phyloP scores from a whole-genome alignment of 768 basidiomycete genomes.

The Leccinum longicurvipes region DNA sequence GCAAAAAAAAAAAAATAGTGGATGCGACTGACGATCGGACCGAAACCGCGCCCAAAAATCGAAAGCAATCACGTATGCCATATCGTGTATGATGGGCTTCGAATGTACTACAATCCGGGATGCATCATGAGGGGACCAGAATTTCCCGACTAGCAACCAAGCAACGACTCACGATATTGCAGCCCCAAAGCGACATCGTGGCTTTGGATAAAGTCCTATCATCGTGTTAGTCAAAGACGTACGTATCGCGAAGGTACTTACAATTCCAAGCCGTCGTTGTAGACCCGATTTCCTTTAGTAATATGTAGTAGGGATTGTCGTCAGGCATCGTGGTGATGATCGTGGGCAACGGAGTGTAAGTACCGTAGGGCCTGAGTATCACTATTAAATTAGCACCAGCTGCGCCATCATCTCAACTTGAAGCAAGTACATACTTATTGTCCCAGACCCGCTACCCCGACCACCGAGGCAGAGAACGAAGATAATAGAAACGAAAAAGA shows the following conservation, averaged over 20 bases:
- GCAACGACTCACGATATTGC: slow-evolving; percentile 23
- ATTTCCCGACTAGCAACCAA: not conserved
- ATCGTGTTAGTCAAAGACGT: not conserved
- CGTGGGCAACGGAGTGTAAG: not conserved
- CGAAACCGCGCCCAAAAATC: not conserved
- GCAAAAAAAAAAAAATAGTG: no score
- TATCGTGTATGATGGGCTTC: slow-evolving; percentile 20
- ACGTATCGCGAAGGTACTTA: slow-evolving; percentile 1
- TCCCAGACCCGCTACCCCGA: not conserved
- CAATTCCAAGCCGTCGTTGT: slow-evolving; percentile 13
- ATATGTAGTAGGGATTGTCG: not conserved
- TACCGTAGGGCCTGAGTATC: not conserved
- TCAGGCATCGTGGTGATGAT: not conserved
- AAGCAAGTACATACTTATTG: no score
- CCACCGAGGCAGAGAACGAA: not conserved
- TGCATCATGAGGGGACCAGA: not conserved
- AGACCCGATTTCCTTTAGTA: no score
- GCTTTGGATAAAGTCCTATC: slow-evolving; percentile 7
- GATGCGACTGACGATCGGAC: not conserved
- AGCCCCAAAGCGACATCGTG: slow-evolving; percentile 26
- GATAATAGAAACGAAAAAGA: slow-evolving; percentile 22
- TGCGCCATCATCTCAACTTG: not conserved
- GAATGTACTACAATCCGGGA: slow-evolving; percentile 21
- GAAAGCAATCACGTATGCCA: slow-evolving; percentile 22
- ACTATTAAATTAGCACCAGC: not conserved